Percentiles rank a stretch among this genome's conserved stretches.
Conservation (phyloP, 169 alveolate species). For the Plasmodium malariae region DNA sequence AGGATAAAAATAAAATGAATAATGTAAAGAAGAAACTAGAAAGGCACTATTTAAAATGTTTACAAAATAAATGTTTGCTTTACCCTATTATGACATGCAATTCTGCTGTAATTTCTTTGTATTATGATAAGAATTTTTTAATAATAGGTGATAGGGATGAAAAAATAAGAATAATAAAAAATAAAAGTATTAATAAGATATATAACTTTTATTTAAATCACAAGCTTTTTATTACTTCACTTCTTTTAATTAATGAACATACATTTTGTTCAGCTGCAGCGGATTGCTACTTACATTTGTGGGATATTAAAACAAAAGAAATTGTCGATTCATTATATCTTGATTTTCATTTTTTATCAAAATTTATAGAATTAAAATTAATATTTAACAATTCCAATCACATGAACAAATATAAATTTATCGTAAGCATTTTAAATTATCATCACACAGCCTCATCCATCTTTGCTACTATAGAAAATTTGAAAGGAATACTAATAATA, state of each 20-base stretch:
- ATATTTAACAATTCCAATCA: slow-evolving; percentile 7
- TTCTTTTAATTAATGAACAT: slow-evolving; percentile 22
- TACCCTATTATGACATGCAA: slow-evolving; percentile 50
- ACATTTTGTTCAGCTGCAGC: slow-evolving; percentile 56
- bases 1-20: slow-evolving; percentile 11
- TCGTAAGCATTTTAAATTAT: slow-evolving; percentile 38
- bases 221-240: slow-evolving; percentile 56
- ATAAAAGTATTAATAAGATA: slow-evolving; percentile 44
- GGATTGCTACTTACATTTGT: slow-evolving; percentile 48
- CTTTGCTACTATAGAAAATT: slow-evolving; percentile 37
- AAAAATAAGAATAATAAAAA: slow-evolving; percentile 70
- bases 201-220: slow-evolving; percentile 73
- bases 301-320: slow-evolving; percentile 65
- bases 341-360: slow-evolving; percentile 35
- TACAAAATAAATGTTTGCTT: slow-evolving; percentile 17
- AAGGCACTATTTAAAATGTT: slow-evolving; percentile 41
- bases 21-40: slow-evolving; percentile 28
- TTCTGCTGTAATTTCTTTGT: slow-evolving; percentile 38
- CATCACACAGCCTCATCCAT: slow-evolving; percentile 14
- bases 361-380: not conserved
- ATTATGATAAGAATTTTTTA: slow-evolving; percentile 58
- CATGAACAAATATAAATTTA: slow-evolving; percentile 41
- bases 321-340: slow-evolving; percentile 36
- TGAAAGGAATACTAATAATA: slow-evolving; percentile 45
- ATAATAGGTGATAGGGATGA: slow-evolving; percentile 75